Conservation (phyloP, 2,329 filamentous ascomycete genomes). For the Alternaria ventricosa region DNA sequence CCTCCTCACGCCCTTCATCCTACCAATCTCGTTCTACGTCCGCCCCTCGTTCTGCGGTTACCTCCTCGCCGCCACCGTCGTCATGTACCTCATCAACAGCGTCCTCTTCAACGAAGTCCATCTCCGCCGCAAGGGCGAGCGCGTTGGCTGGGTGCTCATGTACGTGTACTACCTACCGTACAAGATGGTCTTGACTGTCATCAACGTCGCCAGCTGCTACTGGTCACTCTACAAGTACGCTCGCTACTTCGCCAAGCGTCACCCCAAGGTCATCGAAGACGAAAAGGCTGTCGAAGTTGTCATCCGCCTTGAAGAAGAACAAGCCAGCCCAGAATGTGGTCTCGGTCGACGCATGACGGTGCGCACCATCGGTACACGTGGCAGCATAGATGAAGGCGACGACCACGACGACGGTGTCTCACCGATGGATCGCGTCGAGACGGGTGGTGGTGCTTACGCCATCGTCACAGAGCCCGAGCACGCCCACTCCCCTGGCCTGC, state of each 20-base stretch:
- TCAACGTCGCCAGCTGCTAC: constrained; percentile 52
- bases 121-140: constrained; percentile 54
- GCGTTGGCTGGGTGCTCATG: constrained; percentile 47
- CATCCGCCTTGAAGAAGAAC: constrained; percentile 32
- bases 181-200: constrained; percentile 53
- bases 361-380: constrained; percentile 15
- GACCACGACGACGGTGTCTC: not conserved
- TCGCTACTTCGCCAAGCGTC: constrained; percentile 55
- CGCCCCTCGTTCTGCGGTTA: constrained; percentile 51
- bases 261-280: constrained; percentile 58
- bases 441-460: not conserved
- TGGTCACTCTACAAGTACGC: constrained; percentile 55
- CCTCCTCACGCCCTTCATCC: constrained; percentile 54
- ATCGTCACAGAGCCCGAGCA: not conserved
- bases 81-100: constrained; percentile 53
- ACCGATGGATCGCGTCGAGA: not conserved
- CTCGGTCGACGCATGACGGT: constrained; percentile 33
- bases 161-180: constrained; percentile 53
- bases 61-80: constrained; percentile 49
- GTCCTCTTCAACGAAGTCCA: constrained; percentile 59
- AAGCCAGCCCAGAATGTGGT: constrained; percentile 10
- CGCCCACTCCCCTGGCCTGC: not conserved
- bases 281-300: constrained; percentile 49
- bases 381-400: not conserved
- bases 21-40: constrained; percentile 55